Evolutionary conservation across 2,329 filamentous ascomycete species (phyloP).

Genomic region (Coniochaeta sp.): DNA sequence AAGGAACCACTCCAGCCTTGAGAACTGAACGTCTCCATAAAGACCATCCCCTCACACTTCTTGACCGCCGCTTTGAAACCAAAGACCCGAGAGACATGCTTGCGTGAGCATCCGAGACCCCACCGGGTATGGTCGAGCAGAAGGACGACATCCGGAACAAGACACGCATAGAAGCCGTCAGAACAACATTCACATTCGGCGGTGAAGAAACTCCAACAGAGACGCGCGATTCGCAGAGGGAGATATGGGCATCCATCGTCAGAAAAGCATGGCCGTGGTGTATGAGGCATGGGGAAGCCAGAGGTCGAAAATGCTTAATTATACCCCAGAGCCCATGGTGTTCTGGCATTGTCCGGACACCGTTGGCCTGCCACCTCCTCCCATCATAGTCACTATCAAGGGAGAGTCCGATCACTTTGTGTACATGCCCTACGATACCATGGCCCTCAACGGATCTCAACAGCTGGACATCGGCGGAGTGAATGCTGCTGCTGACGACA

Average conservation of each 20-base stretch:
- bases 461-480: neutral
- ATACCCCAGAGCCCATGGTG: neutral
- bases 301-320: neutral
- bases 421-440: neutral
- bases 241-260: neutral
- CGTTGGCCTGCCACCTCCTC: neutral
- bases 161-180: constrained; percentile 1
- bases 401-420: neutral
- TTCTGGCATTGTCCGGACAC: neutral
- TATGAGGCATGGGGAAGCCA: neutral
- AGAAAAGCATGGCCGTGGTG: neutral
- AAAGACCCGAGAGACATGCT: neutral
- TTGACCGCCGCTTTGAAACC: neutral
- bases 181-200: constrained; percentile 2
- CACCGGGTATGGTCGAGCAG: neutral
- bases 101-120: neutral
- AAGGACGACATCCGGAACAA: neutral
- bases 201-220: neutral
- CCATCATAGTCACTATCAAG: neutral
- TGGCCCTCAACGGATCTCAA: neutral
- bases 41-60: neutral
- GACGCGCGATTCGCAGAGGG: neutral
- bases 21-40: neutral
- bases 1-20: neutral
- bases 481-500: neutral